Evolutionary conservation across 1,139 yeast species (phyloP).

Genomic region (Hyphopichia fennica): DNA sequence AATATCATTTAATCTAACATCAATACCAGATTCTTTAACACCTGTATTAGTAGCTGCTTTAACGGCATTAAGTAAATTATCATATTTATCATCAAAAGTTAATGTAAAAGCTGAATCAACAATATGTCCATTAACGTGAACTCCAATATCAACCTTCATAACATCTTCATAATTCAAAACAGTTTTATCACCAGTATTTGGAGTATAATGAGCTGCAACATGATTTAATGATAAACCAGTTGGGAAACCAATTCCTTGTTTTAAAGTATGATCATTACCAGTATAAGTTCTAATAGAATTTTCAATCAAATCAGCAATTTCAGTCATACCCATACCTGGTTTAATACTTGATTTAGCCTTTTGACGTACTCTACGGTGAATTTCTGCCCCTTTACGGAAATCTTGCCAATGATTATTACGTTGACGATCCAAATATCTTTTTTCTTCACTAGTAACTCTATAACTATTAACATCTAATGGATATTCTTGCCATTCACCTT

Average conservation of each 20-base stretch:
- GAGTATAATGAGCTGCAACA: conserved; percentile 97
- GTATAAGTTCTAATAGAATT: conserved; percentile 77
- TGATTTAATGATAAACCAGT: conserved; percentile 92
- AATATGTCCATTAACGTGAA: conserved; percentile 93
- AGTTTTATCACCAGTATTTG: conserved; percentile 89
- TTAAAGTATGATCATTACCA: conserved; percentile 60
- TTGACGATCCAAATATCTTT: conserved; percentile 74
- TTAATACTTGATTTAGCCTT: conserved; percentile 71
- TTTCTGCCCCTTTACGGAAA: conserved; percentile 93
- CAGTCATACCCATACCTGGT: conserved; percentile 93
- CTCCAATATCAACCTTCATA: conserved; percentile 96
- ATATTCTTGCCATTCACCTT: conserved; percentile 82
- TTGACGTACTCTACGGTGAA: conserved; percentile 86
- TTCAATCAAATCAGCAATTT: conserved; percentile 87
- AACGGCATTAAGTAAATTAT: conserved; percentile 77
- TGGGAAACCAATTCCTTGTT: conserved; percentile 95
- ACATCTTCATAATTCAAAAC: conserved; percentile 84
- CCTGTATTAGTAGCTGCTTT: conserved; percentile 92
- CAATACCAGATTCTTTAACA: conserved; percentile 89
- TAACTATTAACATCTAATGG: conserved; percentile 69
- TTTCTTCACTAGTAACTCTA: conserved; percentile 85
- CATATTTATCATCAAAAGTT: conserved; percentile 83
- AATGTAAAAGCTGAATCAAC: conserved; percentile 95
- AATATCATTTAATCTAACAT: conserved; percentile 89
- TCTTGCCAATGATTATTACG: conserved; percentile 72